A percentile compares a stretch with the other conserved stretches of the same genome.
Conservation (phyloP, 164 flowering plant species). For the Magnolia officinalis region DNA sequence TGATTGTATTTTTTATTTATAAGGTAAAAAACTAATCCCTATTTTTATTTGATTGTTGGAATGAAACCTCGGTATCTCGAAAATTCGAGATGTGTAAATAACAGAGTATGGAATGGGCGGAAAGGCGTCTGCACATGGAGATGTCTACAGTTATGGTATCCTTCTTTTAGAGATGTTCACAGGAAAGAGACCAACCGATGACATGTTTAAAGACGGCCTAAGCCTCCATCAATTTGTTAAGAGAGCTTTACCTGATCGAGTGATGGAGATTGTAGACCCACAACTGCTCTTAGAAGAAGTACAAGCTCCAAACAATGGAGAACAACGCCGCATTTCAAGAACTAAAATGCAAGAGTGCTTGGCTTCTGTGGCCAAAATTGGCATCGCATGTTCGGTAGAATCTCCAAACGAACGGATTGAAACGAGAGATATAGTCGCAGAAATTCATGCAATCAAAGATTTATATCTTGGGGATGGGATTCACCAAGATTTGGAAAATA, state of each 20-base stretch:
- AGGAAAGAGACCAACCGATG: conserved; percentile 15
- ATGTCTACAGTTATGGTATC: conserved; percentile 17
- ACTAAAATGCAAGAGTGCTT: background rate
- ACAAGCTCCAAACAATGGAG: background rate
- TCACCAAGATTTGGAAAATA: too few species aligned
- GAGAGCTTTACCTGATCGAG: conserved; percentile 23
- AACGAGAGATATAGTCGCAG: background rate
- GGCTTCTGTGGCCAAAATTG: conserved; percentile 1
- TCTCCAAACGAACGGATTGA: background rate
- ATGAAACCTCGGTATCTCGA: too few species aligned
- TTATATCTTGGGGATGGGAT: background rate
- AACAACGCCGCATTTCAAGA: background rate
- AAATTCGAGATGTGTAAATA: too few species aligned
- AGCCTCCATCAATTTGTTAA: conserved; percentile 18
- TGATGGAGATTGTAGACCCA: conserved; percentile 30
- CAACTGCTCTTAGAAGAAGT: background rate
- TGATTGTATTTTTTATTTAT: too few species aligned
- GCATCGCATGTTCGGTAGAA: conserved; percentile 1
- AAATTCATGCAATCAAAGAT: conserved; percentile 2
- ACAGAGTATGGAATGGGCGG: conserved; percentile 20
- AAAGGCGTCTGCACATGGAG: conserved; percentile 12
- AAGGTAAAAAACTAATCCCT: too few species aligned
- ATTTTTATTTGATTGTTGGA: too few species aligned
- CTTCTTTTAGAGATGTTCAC: background rate
- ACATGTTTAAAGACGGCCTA: conserved; percentile 25